Evolutionary conservation across 768 basidiomycete genomes (phyloP), one percentile per base, ranked within the genome.

Genomic region (Tylopilus plumbeoviolaceoides): DNA sequence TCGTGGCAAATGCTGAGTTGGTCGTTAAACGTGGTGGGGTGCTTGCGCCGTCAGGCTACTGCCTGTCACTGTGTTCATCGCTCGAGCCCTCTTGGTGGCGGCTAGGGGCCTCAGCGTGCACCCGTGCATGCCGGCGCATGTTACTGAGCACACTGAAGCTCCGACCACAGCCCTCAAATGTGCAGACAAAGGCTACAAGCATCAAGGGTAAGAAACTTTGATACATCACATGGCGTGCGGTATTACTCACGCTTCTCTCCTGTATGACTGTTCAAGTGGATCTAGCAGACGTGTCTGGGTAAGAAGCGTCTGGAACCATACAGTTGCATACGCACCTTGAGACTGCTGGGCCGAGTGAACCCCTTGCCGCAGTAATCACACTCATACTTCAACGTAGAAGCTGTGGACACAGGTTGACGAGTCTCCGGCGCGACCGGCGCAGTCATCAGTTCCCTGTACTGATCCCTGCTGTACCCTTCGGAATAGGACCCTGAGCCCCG

Each of bases 81-180:
- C 73, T 74, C 18, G 72, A 73, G 20, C 65, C 59, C 47, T 78
- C 78, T 50, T 69, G 68, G 44, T 72, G 71, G 51, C 65, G 67
- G 47, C 47, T 60, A 3, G 51, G 49, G 41, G 54, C 54, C 36
- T 71, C 75, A 25, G 70, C 73, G 63, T 91, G 89, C 12, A 87
- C 84, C 50, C 89, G 83, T 54, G 88, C 83, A 67, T 91, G 89
- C 52, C 89, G 78, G 56, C 89, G 85, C 89, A 91, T 91, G 73
- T 91, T 91, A 69, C 87, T 90, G 64, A 90, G 81, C 46, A 91
- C 89, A 63, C 87, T 89, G 70, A 91, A 91, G 65, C 84, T 83
- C 41, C 89, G 84, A 7, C 85, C 85, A 70, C 89, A 91, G 53
- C 80, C 80, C 57, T 84, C 80, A 48, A 82, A 79, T 17, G 89